Base-by-base conservation (phyloP, 2,329 filamentous ascomycete genomes). In the Dactylellina leptospora region DNA sequence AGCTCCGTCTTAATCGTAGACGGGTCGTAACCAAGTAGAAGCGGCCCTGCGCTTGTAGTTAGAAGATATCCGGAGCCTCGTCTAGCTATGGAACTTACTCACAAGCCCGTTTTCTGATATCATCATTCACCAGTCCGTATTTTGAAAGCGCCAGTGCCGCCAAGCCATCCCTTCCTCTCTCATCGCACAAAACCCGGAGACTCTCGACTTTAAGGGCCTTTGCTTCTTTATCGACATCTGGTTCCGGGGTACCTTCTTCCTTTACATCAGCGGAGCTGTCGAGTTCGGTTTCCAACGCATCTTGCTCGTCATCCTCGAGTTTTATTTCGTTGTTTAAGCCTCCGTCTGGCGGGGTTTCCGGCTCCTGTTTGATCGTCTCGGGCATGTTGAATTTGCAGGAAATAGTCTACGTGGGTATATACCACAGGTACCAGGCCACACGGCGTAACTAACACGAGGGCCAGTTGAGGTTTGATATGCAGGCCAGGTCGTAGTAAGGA, bases 1-100 rank as follows among this genome's bases (percentile, higher is more conserved):
- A 50, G 45, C 72, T 75, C 54, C 22, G 63, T 47, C 71, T 73
- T 48, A 56, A 68, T 53, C 53, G 48, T 25, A 76, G 66, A 38
- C 78, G 61, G 59, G 23, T 76, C 73, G 61, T 80, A 81, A 58
- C 81, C 83, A 3, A 85, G 77, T 51, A 85, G 76, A 48, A 76
- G 51, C 13, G 75, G 76, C 76, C 75, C 75, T 77, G 47, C 16
- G 40, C 23, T 23, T 25, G 47, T 63, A 25, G 63, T 44, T 40
- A n/a, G 11, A 40, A 16, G 8, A n/a, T 4, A 40, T 16, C 28
- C 28, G 11, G 11, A 40, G 36, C 3, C n/a, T n/a, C n/a, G 25
- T 33, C 2, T 25, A 8, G 18, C 36, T 18, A 10, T 38, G 8
- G 3, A 28, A 18, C 18, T 5, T 13, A 73, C 76, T 56, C 63